phyloP scores from a whole-genome alignment of 73 alveolate species.

The Paramecium octaurelia region DNA sequence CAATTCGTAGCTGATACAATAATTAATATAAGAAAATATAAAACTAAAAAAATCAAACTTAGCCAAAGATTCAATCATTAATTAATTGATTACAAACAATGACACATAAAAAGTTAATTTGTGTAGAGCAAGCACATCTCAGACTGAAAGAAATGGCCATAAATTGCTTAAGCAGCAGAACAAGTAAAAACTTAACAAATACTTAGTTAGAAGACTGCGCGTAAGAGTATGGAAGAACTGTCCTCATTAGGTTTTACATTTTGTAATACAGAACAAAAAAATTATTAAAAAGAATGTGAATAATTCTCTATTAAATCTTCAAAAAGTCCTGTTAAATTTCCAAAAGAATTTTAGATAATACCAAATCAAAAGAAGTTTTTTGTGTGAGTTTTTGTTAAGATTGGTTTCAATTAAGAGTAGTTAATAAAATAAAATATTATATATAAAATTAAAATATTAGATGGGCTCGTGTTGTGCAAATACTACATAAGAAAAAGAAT shows the following conservation, averaged over 20 bases:
- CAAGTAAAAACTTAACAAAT: background rate
- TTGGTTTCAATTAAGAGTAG: background rate
- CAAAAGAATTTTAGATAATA: background rate
- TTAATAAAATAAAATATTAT: background rate
- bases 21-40: background rate
- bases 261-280: background rate
- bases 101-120: background rate
- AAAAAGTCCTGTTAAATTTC: background rate
- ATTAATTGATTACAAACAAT: background rate
- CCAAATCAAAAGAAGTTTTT: background rate
- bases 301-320: background rate
- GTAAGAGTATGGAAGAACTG: background rate
- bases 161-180: background rate
- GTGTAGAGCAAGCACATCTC: background rate
- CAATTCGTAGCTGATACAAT: background rate
- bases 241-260: constrained; percentile 6
- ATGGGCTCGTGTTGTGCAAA: constrained; percentile 23
- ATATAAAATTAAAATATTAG: background rate
- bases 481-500: background rate
- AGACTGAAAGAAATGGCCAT: background rate
- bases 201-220: background rate
- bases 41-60: background rate
- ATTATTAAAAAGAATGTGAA: background rate
- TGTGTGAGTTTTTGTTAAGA: background rate
- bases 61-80: background rate